These are phyloP conservation scores for Didymella sp. DNA, from an alignment of 2,329 filamentous ascomycete genomes.

Conservation along the genomic window DNA sequence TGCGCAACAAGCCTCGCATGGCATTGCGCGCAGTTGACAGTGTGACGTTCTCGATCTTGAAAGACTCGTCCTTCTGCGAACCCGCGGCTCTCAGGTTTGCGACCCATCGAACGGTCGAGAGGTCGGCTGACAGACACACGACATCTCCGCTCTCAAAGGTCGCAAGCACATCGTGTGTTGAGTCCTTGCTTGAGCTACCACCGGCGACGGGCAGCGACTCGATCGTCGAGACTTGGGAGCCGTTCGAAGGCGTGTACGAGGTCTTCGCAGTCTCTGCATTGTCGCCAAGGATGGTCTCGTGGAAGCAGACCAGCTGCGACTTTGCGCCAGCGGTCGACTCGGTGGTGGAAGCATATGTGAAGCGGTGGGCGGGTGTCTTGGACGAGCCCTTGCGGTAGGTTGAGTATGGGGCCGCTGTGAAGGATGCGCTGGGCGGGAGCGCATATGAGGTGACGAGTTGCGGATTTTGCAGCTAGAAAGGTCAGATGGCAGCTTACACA, in stretches of 20 bases:
- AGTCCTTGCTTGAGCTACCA: constrained; percentile 23
- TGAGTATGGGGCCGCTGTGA: constrained; percentile 65
- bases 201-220: constrained; percentile 42
- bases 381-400: constrained; percentile 59
- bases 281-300: constrained; percentile 55
- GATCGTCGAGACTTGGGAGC: constrained; percentile 38
- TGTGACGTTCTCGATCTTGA: constrained; percentile 44
- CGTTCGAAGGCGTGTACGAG: constrained; percentile 36
- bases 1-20: constrained; percentile 53
- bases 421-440: constrained; percentile 64
- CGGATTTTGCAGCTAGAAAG: constrained; percentile 63
- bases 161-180: constrained; percentile 59
- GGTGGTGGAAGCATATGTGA: constrained; percentile 63
- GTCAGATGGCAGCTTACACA: background rate
- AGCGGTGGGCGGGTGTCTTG: constrained; percentile 56
- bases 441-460: constrained; percentile 67
- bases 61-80: constrained; percentile 23
- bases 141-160: constrained; percentile 68
- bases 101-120: constrained; percentile 45
- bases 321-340: constrained; percentile 56
- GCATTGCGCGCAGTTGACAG: constrained; percentile 50
- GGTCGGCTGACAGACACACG: constrained; percentile 65
- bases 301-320: constrained; percentile 61
- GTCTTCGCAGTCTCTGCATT: constrained; percentile 45
- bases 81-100: constrained; percentile 29